Evolutionary conservation across 1,284 basidiomycete genomes (phyloP), one percentile per base, ranked within the genome.

Genomic region (Marasmius fiardii): DNA sequence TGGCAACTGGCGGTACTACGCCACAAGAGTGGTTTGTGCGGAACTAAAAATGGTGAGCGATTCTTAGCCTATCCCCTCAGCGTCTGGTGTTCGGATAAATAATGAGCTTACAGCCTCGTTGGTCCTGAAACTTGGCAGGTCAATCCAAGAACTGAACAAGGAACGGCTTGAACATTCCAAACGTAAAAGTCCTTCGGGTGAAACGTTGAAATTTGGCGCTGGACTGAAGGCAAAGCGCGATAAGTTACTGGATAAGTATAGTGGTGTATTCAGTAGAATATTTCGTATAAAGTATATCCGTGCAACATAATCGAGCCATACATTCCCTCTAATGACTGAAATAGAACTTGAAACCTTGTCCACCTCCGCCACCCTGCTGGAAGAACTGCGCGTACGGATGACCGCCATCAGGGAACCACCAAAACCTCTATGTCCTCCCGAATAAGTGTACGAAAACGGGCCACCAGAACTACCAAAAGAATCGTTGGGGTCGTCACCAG

Each of bases 401-500:
- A n/a, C 73, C 74, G 14, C 65, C 66, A 7, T 60, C 55, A 23
- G 51, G 16, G 43, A 53, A 18, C 52, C 52, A 23, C 52, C 41
- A 23, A 24, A 24, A 33, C 41, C 52, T 26, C 55, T 51, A 5
- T 50, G 55, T 12, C 7, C 11, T 41, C 11, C 39, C 16, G 55
- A 51, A 65, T 76, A 77, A 12, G 73, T 72, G 47, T 74, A 49
- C 3, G 23, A 6, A n/a, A 31, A 49, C 16, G 47, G 69, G 51
- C 79, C 77, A 55, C 74, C 59, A 85, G n/a, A n/a, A n/a, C n/a
- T n/a, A n/a, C n/a, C n/a, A n/a, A 74, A 69, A 0, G 92, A 91
- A 71, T 99, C 96, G 71, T 97, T 98, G 26, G 96, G 96, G 70
- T 98, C 96, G 64, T n/a, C n/a, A n/a, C n/a, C n/a, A n/a, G n/a